phyloP scores from a whole-genome alignment of 116 monocot genomes.

The Papilionanthe hybrid region DNA sequence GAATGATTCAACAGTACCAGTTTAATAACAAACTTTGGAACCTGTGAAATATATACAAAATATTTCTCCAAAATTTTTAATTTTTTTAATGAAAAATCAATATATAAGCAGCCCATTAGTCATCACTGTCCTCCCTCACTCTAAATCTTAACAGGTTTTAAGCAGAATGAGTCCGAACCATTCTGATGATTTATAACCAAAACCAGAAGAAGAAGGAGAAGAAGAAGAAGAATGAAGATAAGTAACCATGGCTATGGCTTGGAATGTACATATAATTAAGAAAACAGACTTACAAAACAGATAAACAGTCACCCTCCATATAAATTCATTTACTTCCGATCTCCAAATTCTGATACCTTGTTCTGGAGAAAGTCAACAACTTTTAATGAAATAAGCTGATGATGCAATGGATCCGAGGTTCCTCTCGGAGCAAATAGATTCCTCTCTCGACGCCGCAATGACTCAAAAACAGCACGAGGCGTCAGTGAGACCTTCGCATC shows the following conservation, averaged over 20 bases:
- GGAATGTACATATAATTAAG: neutral
- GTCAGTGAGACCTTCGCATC: conserved; percentile 38
- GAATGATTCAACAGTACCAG: neutral
- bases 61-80: neutral
- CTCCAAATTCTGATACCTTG: neutral
- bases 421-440: conserved; percentile 59
- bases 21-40: neutral
- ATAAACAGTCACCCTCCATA: neutral
- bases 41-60: neutral
- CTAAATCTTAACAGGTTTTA: no score
- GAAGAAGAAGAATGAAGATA: neutral
- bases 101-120: no score
- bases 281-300: neutral
- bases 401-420: conserved; percentile 63
- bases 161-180: no score
- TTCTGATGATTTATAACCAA: no score
- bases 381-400: neutral
- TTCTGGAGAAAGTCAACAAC: neutral
- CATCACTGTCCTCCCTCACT: no score
- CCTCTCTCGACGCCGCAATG: conserved; percentile 10
- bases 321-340: no score
- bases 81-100: no score
- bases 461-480: conserved; percentile 21
- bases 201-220: neutral
- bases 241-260: neutral